A percentile compares a stretch with the other conserved stretches of the same genome.
Evolutionary conservation across 306 rosid species (phyloP).

Genomic region (Lotus japonicus): DNA sequence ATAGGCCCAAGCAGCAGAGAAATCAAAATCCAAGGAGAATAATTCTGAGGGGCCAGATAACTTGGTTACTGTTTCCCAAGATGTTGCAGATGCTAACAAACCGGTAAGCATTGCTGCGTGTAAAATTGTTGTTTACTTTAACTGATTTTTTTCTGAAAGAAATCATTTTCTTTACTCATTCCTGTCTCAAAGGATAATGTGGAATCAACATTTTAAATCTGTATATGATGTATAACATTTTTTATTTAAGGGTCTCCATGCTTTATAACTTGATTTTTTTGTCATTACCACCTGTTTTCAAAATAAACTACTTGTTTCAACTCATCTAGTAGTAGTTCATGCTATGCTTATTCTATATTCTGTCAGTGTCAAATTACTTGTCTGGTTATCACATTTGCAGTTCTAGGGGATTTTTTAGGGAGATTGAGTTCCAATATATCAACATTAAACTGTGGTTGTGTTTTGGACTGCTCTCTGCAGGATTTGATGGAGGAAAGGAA

Average conservation of each 20-base stretch:
- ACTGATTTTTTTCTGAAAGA: background rate
- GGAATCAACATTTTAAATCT: background rate
- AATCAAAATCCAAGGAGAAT: conserved; percentile 39
- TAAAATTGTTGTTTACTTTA: conserved; percentile 3
- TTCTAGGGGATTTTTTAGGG: background rate
- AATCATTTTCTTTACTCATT: background rate
- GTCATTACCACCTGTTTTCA: background rate
- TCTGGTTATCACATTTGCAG: background rate
- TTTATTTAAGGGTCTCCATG: background rate
- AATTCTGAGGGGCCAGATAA: conserved; percentile 29
- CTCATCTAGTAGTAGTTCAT: too few relatives aligned
- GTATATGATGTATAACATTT: background rate
- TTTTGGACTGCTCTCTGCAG: conserved; percentile 29
- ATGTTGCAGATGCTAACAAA: conserved; percentile 24
- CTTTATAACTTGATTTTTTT: background rate
- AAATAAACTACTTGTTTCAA: too few relatives aligned
- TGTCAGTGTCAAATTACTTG: background rate
- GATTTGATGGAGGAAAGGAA: conserved; percentile 35
- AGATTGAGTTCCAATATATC: background rate
- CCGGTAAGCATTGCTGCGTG: conserved; percentile 24
- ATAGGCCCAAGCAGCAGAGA: conserved; percentile 52
- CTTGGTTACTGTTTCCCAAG: conserved; percentile 23
- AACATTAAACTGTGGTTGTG: conserved; percentile 3
- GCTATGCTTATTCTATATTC: too few relatives aligned
- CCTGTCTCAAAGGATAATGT: background rate